These are phyloP conservation scores for Boletus barrowsii DNA, from an alignment of 768 basidiomycete genomes.

Conservation along the genomic window DNA sequence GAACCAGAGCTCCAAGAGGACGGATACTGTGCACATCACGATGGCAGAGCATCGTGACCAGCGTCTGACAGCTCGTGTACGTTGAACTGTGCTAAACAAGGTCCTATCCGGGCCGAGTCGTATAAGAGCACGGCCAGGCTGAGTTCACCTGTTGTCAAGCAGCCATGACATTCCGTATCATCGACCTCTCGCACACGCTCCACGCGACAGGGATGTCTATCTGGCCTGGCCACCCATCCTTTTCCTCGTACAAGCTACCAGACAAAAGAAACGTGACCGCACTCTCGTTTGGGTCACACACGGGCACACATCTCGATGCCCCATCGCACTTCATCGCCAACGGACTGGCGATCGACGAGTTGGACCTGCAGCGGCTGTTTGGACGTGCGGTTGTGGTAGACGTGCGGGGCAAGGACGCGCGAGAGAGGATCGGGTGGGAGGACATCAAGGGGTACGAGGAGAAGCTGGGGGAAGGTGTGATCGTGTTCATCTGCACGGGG, in stretches of 20 bases:
- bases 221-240: slow-evolving; percentile 24
- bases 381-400: slow-evolving; percentile 55
- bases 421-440: slow-evolving; percentile 56
- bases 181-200: slow-evolving; percentile 25
- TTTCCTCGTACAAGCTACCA: slow-evolving; percentile 7
- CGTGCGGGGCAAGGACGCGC: slow-evolving; percentile 40
- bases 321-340: slow-evolving; percentile 63
- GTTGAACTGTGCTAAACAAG: neutral
- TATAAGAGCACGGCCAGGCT: neutral
- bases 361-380: slow-evolving; percentile 50
- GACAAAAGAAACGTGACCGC: slow-evolving; percentile 17
- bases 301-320: slow-evolving; percentile 76
- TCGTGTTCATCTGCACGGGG: slow-evolving; percentile 59
- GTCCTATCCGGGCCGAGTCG: neutral
- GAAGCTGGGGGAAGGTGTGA: slow-evolving; percentile 38
- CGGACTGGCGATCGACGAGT: slow-evolving; percentile 52
- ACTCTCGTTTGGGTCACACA: slow-evolving; percentile 62
- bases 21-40: neutral
- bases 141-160: neutral
- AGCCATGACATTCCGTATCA: slow-evolving; percentile 13
- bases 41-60: neutral
- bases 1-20: neutral
- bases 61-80: neutral
- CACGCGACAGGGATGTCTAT: slow-evolving; percentile 18
- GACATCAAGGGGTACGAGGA: slow-evolving; percentile 39